Conservation (phyloP, 495 filamentous ascomycete genomes). For the Podospora bellae-mahoneyi region DNA sequence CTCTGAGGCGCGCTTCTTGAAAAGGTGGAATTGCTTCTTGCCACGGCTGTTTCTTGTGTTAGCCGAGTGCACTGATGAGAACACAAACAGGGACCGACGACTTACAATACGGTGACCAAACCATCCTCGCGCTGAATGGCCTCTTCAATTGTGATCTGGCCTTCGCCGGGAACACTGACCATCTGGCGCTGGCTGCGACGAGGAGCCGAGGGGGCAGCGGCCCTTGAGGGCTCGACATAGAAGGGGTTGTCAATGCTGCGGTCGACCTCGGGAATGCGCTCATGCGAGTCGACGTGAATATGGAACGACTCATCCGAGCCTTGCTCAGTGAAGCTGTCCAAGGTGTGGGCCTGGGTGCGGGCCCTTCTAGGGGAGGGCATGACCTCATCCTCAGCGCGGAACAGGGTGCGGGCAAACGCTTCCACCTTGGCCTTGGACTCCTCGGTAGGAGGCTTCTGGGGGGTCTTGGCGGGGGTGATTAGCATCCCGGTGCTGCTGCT, state of each 20-base stretch:
- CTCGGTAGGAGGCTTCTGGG: slow-evolving; percentile 62
- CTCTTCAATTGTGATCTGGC: slow-evolving; percentile 57
- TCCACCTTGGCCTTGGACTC: slow-evolving; percentile 53
- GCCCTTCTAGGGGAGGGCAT: slow-evolving; percentile 58
- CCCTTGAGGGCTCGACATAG: slow-evolving; percentile 42
- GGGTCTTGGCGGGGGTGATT: slow-evolving; percentile 89
- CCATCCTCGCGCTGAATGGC: slow-evolving; percentile 68
- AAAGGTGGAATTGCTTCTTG: slow-evolving; percentile 77
- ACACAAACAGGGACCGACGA: slow-evolving; percentile 32
- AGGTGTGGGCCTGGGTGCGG: slow-evolving; percentile 53
- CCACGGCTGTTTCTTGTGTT: slow-evolving; percentile 63
- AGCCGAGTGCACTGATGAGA: slow-evolving; percentile 14
- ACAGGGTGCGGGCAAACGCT: slow-evolving; percentile 71
- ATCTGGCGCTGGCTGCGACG: slow-evolving; percentile 47
- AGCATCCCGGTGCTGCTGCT: slow-evolving; percentile 52
- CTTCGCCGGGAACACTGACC: slow-evolving; percentile 50
- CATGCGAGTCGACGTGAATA: slow-evolving; percentile 88
- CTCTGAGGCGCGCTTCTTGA: slow-evolving; percentile 45
- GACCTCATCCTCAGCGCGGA: slow-evolving; percentile 53
- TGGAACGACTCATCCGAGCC: slow-evolving; percentile 55
- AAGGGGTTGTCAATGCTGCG: slow-evolving; percentile 72
- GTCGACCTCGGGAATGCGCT: slow-evolving; percentile 73
- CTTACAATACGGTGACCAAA: slow-evolving; percentile 85
- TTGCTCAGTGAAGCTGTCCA: slow-evolving; percentile 68
- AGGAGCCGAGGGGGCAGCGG: slow-evolving; percentile 25